Evolutionary conservation across 2,329 filamentous ascomycete species (phyloP).

Genomic region (Bipolaris zeicola): DNA sequence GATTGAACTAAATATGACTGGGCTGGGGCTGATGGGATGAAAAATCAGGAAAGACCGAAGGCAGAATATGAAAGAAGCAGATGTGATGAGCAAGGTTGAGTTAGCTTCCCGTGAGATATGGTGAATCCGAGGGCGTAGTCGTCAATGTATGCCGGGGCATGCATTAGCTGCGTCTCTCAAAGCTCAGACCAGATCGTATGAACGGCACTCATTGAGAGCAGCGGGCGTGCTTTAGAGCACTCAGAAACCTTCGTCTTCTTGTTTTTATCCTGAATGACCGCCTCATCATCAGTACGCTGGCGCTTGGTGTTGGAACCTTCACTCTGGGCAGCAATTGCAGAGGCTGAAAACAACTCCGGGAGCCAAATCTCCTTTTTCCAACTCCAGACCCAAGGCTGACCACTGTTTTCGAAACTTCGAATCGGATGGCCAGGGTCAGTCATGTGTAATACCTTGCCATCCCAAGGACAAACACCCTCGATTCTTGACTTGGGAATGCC

Average conservation of each 20-base stretch:
- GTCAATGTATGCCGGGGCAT: background rate
- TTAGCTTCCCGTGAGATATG: background rate
- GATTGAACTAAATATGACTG: no score
- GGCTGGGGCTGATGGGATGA: background rate
- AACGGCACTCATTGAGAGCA: background rate
- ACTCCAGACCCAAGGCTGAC: background rate
- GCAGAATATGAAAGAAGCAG: background rate
- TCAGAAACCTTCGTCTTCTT: background rate
- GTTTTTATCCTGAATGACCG: no score
- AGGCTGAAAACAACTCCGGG: no score
- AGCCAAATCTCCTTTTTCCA: background rate
- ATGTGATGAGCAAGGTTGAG: background rate
- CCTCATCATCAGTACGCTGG: background rate
- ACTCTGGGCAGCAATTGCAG: background rate
- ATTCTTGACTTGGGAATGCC: constrained; percentile 12
- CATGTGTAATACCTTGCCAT: constrained; percentile 14
- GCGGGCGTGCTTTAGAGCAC: background rate
- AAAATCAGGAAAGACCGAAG: background rate
- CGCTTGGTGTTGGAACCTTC: background rate
- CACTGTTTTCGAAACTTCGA: background rate
- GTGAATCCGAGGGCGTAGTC: background rate
- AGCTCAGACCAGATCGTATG: background rate
- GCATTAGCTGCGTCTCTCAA: background rate
- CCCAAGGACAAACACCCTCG: constrained; percentile 19
- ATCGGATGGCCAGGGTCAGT: background rate